Evolutionary conservation across 1,139 yeast genomes (phyloP), one percentile per base, ranked within the genome.

Genomic region (Pichia sp.): DNA sequence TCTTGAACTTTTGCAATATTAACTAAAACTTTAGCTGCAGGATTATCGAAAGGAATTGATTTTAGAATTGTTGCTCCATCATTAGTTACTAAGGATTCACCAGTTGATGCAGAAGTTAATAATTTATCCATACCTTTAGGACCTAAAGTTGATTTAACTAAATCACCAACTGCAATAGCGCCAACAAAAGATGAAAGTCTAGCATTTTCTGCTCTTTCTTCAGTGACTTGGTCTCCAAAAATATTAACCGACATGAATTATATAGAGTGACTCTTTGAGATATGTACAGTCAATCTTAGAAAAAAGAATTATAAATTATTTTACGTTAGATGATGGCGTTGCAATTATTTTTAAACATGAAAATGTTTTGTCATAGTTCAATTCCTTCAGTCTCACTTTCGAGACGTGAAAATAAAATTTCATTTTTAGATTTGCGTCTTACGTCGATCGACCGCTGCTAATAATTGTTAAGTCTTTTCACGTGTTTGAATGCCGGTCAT

Each of bases 81-180:
- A 64, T 92, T 92, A 41, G 99, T 94, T 38, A 92, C 92, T 60
- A 90, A 63, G 6, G 95, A 74, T 49, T 73, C 74, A 42, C 85
- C 82, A 45, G 92, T 80, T 5, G 92, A 76, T 16, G 96, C 85
- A 54, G 95, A 83, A 62, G 89, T 96, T 51, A 92, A 71, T 54
- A 92, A 72, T 64, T 92, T 92, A 67, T 92, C 98, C 97, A 92
- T 92, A 51, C 98, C 98, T 65, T 92, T 92, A 53, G 98, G 98
- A 10, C 98, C 98, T 55, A 92, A 71, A 3, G 98, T 94, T 30
- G 96, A 81, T 66, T 94, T 92, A 39, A 92, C 97, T 52, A 92
- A 74, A 65, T 92, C 98, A 41, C 97, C 98, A 27, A 92, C 98
- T 35, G 98, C 98, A 64, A 92, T 92, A 53, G 98, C 98, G 42